Conservation (phyloP, 371 early-diverging fungal species). For the Saksenaea vasiformis region DNA sequence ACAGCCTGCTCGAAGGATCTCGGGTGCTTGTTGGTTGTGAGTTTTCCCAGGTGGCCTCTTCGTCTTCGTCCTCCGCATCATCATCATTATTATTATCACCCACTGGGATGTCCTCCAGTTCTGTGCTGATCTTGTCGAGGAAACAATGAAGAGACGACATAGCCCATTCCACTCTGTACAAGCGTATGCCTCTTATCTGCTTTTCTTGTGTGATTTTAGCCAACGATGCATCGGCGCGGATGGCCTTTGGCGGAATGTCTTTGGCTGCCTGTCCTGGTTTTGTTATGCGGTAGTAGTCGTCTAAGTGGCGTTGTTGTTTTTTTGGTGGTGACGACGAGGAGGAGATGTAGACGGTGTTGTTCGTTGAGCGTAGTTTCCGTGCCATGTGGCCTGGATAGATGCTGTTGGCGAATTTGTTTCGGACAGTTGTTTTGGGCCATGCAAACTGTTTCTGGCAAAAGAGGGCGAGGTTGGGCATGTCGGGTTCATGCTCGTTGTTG, state of each 20-base stretch:
- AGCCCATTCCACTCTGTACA: constrained; percentile 1
- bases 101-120: background rate
- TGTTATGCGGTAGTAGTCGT: background rate
- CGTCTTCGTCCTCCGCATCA: background rate
- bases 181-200: background rate
- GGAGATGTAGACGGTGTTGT: background rate
- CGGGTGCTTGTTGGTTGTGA: background rate
- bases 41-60: background rate
- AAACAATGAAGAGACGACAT: background rate
- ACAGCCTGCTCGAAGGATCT: background rate
- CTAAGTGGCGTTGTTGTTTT: background rate
- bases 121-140: background rate
- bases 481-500: background rate
- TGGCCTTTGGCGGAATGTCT: background rate
- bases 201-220: background rate
- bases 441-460: constrained; percentile 12
- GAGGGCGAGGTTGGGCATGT: constrained; percentile 5
- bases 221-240: background rate
- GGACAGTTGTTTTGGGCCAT: constrained; percentile 1
- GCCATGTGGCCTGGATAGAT: constrained; percentile 5
- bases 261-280: background rate
- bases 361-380: background rate
- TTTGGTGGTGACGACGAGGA: too few relatives aligned
- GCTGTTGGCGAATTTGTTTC: constrained; percentile 5
- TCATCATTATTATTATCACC: background rate